A percentile compares a stretch with the other conserved stretches of the same genome.
Evolutionary conservation across 208 protist genomes (phyloP).

Genomic region (Porcisia hertigi): DNA sequence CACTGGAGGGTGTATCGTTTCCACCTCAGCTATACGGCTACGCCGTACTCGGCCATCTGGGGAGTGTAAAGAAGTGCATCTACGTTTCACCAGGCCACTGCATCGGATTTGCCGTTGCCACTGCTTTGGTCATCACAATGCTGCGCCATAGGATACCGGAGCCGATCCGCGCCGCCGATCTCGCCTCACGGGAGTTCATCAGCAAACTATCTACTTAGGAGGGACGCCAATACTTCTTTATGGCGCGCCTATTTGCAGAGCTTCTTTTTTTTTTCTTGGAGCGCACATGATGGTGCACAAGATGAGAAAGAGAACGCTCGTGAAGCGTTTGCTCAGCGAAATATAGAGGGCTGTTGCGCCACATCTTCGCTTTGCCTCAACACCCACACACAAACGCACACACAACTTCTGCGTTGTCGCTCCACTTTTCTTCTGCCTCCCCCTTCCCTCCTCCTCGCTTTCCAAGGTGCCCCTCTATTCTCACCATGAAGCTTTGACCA

Average conservation of each 20-base stretch:
- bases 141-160: conserved; percentile 88
- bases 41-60: conserved; percentile 42
- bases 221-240: neutral
- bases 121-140: conserved; percentile 49
- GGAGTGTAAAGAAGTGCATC: conserved; percentile 69
- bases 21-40: conserved; percentile 54
- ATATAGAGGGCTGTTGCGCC: neutral
- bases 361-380: conserved; percentile 5
- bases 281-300: neutral
- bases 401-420: neutral
- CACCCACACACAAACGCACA: neutral
- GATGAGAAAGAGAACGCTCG: neutral
- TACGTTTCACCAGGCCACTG: conserved; percentile 94
- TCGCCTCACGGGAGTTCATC: conserved; percentile 85
- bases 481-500: neutral
- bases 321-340: neutral
- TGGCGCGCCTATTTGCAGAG: neutral
- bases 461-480: neutral
- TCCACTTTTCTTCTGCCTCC: neutral
- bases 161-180: conserved; percentile 92
- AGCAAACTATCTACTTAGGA: conserved; percentile 5
- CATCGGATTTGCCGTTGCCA: conserved; percentile 75
- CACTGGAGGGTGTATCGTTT: conserved; percentile 7
- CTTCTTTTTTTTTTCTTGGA: too few species aligned
- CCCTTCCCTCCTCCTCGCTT: neutral